Evolutionary conservation across 1,139 yeast genomes (phyloP).

Genomic region (Kodamaea fungicola): DNA sequence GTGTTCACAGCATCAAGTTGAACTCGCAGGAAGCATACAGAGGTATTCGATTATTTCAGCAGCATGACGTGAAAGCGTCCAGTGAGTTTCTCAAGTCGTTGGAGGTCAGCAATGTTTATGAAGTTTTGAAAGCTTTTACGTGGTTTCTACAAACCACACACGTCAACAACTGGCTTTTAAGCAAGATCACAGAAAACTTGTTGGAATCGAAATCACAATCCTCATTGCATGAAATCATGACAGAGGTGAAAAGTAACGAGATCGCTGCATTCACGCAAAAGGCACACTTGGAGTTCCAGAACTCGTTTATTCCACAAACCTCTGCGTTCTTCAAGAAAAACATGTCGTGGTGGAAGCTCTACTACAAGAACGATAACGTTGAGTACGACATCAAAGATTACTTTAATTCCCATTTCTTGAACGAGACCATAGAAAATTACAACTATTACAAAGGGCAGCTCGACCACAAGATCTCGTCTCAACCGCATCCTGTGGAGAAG

Average conservation of each 20-base stretch:
- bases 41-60: conserved; percentile 32
- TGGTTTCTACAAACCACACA: conserved; percentile 24
- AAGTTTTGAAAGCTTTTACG: conserved; percentile 30
- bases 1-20: conserved; percentile 29
- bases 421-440: conserved; percentile 36
- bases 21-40: conserved; percentile 26
- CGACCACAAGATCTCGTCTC: conserved; percentile 10
- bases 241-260: conserved; percentile 15
- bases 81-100: conserved; percentile 26
- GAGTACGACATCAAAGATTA: conserved; percentile 44
- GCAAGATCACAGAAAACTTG: conserved; percentile 17
- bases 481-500: conserved; percentile 3
- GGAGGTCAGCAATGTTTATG: conserved; percentile 35
- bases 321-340: conserved; percentile 26
- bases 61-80: conserved; percentile 32
- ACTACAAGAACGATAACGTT: conserved; percentile 43
- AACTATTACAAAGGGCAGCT: conserved; percentile 39
- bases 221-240: conserved; percentile 8
- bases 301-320: conserved; percentile 31
- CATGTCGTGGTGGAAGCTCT: conserved; percentile 45
- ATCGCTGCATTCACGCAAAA: conserved; percentile 28
- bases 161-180: conserved; percentile 24
- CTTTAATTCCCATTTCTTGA: conserved; percentile 35
- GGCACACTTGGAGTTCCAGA: conserved; percentile 39
- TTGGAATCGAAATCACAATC: not conserved